These are phyloP conservation scores for Plasmodium malariae DNA, from an alignment of 169 alveolate genomes.

Conservation along the genomic window DNA sequence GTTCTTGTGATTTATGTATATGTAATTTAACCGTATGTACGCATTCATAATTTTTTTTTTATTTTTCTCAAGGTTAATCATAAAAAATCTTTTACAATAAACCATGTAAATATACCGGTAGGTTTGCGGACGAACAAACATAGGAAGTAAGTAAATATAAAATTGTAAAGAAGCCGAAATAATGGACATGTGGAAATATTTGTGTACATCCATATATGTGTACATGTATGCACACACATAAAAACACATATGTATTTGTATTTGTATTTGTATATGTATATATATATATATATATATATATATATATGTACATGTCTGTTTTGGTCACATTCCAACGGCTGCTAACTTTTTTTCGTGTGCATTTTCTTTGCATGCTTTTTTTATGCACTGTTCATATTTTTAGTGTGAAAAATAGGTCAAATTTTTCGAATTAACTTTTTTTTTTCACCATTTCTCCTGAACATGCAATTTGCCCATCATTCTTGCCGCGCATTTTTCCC, in stretches of 20 bases:
- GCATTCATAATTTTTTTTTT: background rate
- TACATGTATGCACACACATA: background rate
- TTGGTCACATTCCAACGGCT: too few species aligned
- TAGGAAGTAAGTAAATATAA: conserved; percentile 53
- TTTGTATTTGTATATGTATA: too few species aligned
- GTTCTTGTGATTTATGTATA: background rate
- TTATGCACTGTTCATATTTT: too few species aligned
- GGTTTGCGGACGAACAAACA: conserved; percentile 6
- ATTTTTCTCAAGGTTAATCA: conserved; percentile 22
- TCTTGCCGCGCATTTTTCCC: background rate
- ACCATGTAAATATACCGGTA: conserved; percentile 27
- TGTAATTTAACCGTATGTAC: background rate
- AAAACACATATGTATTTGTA: background rate
- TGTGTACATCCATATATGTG: background rate
- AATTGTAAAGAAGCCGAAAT: too few species aligned
- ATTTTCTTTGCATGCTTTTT: too few species aligned
- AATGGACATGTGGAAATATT: background rate
- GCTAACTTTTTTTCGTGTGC: too few species aligned
- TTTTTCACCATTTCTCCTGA: too few species aligned
- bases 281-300: background rate
- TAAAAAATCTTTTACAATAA: conserved; percentile 25
- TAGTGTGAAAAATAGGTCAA: background rate
- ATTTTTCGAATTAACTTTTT: background rate
- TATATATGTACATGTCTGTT: background rate
- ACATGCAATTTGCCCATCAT: background rate